A percentile compares a stretch with the other conserved stretches of the same genome.
phyloP scores from a whole-genome alignment of 2,329 filamentous ascomycete species.

The Cladosporium austrohemisphaericum region DNA sequence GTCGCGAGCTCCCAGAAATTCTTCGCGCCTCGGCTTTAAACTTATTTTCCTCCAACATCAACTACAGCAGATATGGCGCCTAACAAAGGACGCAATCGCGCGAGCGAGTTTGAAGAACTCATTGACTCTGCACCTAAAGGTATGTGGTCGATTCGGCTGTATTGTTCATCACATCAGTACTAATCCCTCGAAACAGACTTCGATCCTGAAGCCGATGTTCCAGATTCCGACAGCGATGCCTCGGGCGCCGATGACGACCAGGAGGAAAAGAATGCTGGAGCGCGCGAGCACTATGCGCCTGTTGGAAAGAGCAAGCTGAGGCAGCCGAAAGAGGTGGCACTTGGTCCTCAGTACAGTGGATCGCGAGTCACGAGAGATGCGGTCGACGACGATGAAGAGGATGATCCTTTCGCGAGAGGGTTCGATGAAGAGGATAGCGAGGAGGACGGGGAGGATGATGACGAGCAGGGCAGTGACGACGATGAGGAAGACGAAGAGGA shows the following conservation, averaged over 20 bases:
- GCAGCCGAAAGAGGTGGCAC: constrained; percentile 61
- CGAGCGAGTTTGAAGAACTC: constrained; percentile 29
- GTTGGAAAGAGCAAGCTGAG: constrained; percentile 84
- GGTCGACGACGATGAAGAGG: constrained; percentile 52
- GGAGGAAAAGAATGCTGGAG: constrained; percentile 45
- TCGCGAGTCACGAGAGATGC: constrained; percentile 68
- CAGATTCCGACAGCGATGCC: constrained; percentile 47
- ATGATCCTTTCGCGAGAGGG: constrained; percentile 46
- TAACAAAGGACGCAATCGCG: constrained; percentile 27
- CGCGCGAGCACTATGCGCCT: constrained; percentile 80
- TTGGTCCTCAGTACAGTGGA: constrained; percentile 79
- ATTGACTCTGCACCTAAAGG: constrained; percentile 28
- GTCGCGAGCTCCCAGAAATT: constrained; percentile 8
- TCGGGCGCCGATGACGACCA: constrained; percentile 44
- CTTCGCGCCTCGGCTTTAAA: constrained; percentile 5
- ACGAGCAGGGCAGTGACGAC: constrained; percentile 38
- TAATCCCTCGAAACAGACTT: constrained; percentile 59
- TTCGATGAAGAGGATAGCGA: constrained; percentile 44
- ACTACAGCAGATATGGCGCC: constrained; percentile 23
- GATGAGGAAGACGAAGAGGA: constrained; percentile 27
- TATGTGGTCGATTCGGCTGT: constrained; percentile 15
- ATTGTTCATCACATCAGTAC: constrained; percentile 6
- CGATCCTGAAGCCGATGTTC: constrained; percentile 66
- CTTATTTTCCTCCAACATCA: neutral
- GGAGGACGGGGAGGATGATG: constrained; percentile 25